Evolutionary conservation across 371 early-diverging fungal species (phyloP).

Genomic region (Saksenaea vasiformis): DNA sequence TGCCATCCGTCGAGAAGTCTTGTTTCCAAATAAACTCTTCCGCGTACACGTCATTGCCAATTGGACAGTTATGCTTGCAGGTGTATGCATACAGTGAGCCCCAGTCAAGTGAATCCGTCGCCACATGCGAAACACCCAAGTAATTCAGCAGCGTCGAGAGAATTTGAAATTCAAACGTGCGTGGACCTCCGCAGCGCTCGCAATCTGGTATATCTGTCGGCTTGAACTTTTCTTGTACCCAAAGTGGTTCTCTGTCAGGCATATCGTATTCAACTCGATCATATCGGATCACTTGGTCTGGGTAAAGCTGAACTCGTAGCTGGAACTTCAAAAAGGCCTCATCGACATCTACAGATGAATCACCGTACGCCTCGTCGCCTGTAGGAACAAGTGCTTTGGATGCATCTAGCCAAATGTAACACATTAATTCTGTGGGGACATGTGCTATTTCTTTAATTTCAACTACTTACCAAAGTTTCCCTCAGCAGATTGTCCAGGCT

Average conservation of each 20-base stretch:
- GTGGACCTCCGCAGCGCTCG: constrained; percentile 69
- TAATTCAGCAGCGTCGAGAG: constrained; percentile 75
- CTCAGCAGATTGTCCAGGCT: background rate
- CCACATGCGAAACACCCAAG: constrained; percentile 75
- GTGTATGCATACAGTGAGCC: constrained; percentile 89
- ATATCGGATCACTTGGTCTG: constrained; percentile 90
- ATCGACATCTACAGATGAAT: constrained; percentile 89
- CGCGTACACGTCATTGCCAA: constrained; percentile 52
- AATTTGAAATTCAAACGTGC: constrained; percentile 94
- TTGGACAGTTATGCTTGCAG: constrained; percentile 83
- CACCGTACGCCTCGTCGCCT: constrained; percentile 73
- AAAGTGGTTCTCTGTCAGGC: constrained; percentile 70
- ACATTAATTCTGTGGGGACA: too few species aligned
- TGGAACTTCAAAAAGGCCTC: constrained; percentile 90
- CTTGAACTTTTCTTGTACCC: constrained; percentile 73
- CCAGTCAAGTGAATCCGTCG: constrained; percentile 84
- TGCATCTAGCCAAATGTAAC: constrained; percentile 20
- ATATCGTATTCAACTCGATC: constrained; percentile 71
- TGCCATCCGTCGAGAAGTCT: constrained; percentile 70
- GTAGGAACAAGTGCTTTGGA: constrained; percentile 52
- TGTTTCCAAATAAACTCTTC: constrained; percentile 73
- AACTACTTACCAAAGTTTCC: background rate
- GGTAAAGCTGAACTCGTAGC: constrained; percentile 73
- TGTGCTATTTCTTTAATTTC: background rate
- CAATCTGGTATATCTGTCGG: constrained; percentile 76